Evolutionary conservation across 2,329 filamentous ascomycete genomes (phyloP).

Genomic region (Sporothrix sp.): DNA sequence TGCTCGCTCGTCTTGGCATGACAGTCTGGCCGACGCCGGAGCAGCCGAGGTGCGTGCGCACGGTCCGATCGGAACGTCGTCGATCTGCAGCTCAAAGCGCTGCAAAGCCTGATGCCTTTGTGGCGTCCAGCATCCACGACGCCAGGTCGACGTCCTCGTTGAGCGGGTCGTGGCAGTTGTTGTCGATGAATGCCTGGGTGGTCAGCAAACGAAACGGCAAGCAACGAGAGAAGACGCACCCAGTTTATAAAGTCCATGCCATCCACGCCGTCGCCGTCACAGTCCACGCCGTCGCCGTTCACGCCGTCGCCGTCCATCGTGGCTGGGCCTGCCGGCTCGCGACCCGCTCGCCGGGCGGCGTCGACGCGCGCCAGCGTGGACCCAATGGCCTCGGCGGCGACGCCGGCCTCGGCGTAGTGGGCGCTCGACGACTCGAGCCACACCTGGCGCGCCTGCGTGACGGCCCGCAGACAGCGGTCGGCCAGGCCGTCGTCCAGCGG

Average conservation of each 20-base stretch:
- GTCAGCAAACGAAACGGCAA: not conserved
- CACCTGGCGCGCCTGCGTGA: not conserved
- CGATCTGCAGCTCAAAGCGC: too few relatives aligned
- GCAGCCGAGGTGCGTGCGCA: too few relatives aligned
- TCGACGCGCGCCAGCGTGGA: not conserved
- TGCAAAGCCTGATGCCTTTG: not conserved
- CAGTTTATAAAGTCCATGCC: constrained; percentile 3
- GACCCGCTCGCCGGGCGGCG: not conserved
- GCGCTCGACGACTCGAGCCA: not conserved
- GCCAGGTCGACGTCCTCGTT: not conserved
- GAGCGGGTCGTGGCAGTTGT: constrained; percentile 1
- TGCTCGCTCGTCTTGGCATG: not conserved
- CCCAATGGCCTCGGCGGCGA: not conserved
- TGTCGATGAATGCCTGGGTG: constrained; percentile 2
- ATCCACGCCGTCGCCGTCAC: not conserved
- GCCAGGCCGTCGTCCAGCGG: not conserved
- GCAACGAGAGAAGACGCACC: not conserved
- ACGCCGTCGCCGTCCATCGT: not conserved
- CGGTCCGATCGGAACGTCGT: too few relatives aligned
- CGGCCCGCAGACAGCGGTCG: not conserved
- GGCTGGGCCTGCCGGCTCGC: not conserved
- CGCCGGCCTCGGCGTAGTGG: not conserved
- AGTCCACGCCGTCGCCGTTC: not conserved
- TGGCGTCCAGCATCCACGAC: not conserved
- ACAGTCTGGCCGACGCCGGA: not conserved